Percentiles rank a stretch among this genome's conserved stretches.
Conservation (phyloP, 257 asterid species). For the Solanum paucissectum region DNA sequence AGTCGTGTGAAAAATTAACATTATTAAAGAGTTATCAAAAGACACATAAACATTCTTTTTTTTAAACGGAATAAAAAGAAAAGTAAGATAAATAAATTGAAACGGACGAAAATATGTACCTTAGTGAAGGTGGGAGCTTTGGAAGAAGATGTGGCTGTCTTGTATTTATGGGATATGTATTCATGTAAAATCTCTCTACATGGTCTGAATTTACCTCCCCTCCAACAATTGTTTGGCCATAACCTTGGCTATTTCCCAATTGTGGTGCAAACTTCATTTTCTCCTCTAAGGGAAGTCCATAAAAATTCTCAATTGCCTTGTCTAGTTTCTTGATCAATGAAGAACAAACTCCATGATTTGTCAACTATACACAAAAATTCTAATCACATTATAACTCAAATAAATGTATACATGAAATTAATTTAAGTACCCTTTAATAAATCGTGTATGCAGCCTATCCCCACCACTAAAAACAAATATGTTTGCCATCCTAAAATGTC, state of each 20-base stretch:
- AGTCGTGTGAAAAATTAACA: too few species aligned
- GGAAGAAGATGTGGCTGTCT: constrained; percentile 56
- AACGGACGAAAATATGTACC: constrained; percentile 9
- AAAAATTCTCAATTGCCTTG: constrained; percentile 43
- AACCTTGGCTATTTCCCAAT: constrained; percentile 53
- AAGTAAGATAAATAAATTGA: too few species aligned
- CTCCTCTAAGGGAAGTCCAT: constrained; percentile 48
- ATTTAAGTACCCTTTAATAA: neutral
- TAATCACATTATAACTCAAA: neutral
- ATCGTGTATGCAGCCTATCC: neutral
- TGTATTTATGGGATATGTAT: constrained; percentile 28
- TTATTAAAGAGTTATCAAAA: neutral
- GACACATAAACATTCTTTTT: too few species aligned
- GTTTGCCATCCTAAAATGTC: neutral
- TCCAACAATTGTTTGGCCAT: constrained; percentile 23
- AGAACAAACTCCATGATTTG: constrained; percentile 48
- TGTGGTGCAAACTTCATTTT: constrained; percentile 23
- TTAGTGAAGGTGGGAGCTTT: constrained; percentile 38
- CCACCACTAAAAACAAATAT: neutral
- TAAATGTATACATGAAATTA: neutral
- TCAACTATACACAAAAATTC: constrained; percentile 22
- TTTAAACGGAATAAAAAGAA: neutral
- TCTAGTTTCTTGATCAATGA: constrained; percentile 41
- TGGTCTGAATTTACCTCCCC: constrained; percentile 42
- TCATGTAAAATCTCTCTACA: constrained; percentile 54